phyloP scores from a whole-genome alignment of 495 filamentous ascomycete species.

The Tricharina praecox region DNA sequence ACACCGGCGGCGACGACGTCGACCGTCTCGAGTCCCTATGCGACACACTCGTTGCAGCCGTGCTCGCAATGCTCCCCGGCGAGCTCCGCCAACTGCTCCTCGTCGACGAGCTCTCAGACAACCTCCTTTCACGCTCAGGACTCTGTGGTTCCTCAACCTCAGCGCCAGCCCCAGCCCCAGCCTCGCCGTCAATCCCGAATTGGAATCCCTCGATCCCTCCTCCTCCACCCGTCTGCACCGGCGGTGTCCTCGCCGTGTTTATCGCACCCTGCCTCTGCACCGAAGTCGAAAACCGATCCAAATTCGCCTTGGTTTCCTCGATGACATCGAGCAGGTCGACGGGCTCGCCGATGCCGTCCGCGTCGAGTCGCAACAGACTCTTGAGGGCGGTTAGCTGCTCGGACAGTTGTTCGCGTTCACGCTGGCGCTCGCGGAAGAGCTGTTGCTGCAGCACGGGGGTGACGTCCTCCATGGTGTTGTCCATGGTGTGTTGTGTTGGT shows the following conservation, averaged over 20 bases:
- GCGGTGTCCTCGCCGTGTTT: no score
- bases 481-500: not conserved
- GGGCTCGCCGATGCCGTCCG: slow-evolving; percentile 22
- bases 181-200: no score
- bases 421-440: not conserved
- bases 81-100: not conserved
- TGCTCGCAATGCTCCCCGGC: not conserved
- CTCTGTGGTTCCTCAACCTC: no score
- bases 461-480: slow-evolving; percentile 13
- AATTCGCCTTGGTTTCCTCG: not conserved
- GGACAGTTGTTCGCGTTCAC: slow-evolving; percentile 15
- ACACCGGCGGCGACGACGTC: not conserved
- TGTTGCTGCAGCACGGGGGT: not conserved
- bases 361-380: slow-evolving; percentile 22
- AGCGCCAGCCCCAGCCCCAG: no score
- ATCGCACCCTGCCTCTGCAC: not conserved
- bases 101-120: not conserved
- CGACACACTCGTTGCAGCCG: not conserved
- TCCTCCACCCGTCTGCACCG: not conserved
- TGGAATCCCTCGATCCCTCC: not conserved
- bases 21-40: not conserved
- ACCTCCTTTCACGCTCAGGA: no score
- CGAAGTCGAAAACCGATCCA: slow-evolving; percentile 1
- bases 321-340: slow-evolving; percentile 1
- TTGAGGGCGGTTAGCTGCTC: slow-evolving; percentile 23